These are phyloP conservation scores for Ilyonectria sp. DNA, from an alignment of 2,329 filamentous ascomycete genomes.

Conservation along the genomic window DNA sequence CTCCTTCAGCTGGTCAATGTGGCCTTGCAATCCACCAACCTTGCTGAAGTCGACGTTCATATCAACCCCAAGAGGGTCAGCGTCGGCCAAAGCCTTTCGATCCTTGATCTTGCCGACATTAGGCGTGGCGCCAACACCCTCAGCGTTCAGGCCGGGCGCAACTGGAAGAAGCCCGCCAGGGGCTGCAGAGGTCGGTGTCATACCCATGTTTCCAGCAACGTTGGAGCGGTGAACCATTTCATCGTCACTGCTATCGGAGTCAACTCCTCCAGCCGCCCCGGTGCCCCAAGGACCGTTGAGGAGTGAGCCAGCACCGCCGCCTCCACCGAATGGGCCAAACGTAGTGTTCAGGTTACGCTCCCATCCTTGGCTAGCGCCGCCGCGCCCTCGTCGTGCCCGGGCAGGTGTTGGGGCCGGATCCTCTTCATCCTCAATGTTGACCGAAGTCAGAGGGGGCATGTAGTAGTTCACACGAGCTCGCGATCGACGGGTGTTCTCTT, in stretches of 20 bases:
- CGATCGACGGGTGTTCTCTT: slow-evolving; percentile 68
- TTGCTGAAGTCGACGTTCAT: slow-evolving; percentile 93
- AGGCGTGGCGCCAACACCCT: slow-evolving; percentile 70
- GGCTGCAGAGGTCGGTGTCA: slow-evolving; percentile 70
- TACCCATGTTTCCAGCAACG: slow-evolving; percentile 72
- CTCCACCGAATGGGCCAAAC: slow-evolving; percentile 92
- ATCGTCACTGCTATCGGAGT: slow-evolving; percentile 98
- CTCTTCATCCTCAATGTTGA: slow-evolving; percentile 81
- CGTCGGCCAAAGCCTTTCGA: slow-evolving; percentile 91
- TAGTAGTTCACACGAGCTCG: slow-evolving; percentile 84
- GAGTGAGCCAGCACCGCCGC: slow-evolving; percentile 79
- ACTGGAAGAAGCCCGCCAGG: slow-evolving; percentile 62
- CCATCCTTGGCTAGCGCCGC: slow-evolving; percentile 72
- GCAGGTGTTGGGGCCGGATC: slow-evolving; percentile 78
- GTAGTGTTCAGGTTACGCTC: slow-evolving; percentile 91
- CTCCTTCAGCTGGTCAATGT: slow-evolving; percentile 98
- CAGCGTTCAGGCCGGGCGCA: slow-evolving; percentile 57
- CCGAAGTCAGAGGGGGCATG: slow-evolving; percentile 77
- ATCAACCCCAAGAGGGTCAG: slow-evolving; percentile 94
- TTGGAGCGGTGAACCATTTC: slow-evolving; percentile 79
- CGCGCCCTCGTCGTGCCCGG: slow-evolving; percentile 76
- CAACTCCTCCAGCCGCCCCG: slow-evolving; percentile 82
- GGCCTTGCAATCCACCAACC: slow-evolving; percentile 91
- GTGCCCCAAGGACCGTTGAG: slow-evolving; percentile 82
- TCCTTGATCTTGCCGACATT: slow-evolving; percentile 96